These are phyloP conservation scores for Aegle marmelos DNA, from an alignment of 345 rosid genomes.

Conservation along the genomic window DNA sequence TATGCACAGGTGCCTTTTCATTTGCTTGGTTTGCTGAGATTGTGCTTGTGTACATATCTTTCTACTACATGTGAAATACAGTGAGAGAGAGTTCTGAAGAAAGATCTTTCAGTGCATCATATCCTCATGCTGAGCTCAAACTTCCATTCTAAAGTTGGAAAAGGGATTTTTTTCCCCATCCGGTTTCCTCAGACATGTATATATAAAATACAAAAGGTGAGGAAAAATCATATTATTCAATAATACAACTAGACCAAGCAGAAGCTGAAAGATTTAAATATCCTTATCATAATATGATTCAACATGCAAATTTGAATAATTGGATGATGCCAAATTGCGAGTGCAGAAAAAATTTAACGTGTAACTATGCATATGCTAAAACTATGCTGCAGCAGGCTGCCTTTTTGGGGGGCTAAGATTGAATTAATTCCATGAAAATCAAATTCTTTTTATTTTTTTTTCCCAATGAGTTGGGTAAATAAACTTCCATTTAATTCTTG, in stretches of 20 bases:
- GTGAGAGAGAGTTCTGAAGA: slow-evolving; percentile 16
- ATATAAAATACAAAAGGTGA: too few relatives aligned
- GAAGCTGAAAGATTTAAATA: background rate
- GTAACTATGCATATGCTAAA: background rate
- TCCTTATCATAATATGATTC: background rate
- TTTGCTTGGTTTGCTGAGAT: slow-evolving; percentile 20
- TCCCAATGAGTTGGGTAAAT: slow-evolving; percentile 8
- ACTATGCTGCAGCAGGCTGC: background rate
- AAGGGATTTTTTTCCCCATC: background rate
- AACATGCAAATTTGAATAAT: background rate
- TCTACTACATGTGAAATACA: slow-evolving; percentile 20
- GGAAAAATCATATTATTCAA: background rate
- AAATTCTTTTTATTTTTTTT: background rate
- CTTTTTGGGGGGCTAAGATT: slow-evolving; percentile 6
- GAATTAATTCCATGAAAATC: background rate
- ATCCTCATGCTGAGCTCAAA: background rate
- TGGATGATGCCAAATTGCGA: slow-evolving; percentile 7
- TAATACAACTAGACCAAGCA: background rate
- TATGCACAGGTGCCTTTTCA: slow-evolving; percentile 16
- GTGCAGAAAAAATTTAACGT: background rate
- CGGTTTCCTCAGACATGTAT: background rate
- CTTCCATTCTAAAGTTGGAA: slow-evolving; percentile 1
- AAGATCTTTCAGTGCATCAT: background rate
- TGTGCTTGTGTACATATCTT: slow-evolving; percentile 26
- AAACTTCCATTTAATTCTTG: slow-evolving; percentile 20